Evolutionary conservation across 2,329 filamentous ascomycete species (phyloP), one percentile per base, ranked within the genome.

Genomic region (Phialemonium atrogriseum): DNA sequence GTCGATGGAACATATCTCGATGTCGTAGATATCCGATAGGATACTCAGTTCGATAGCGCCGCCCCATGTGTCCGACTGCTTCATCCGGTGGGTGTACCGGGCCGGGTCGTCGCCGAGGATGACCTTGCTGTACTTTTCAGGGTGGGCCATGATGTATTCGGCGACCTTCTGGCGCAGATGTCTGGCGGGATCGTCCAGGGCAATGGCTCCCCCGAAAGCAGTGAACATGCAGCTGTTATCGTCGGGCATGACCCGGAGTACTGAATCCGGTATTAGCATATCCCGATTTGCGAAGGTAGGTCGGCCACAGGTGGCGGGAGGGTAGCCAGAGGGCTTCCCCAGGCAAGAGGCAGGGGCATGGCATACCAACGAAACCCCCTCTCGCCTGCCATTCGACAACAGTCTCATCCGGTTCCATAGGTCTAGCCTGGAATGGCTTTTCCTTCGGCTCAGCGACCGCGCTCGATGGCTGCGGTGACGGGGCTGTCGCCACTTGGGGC

Each of bases 211-310:
- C 11, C 84, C 84, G 27, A 96, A 78, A 0, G 89, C 88, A 17
- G 87, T 83, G 58, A 95, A 96, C 48, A 96, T 77, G 59, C 89
- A 96, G 36, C 80, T 86, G 57, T 95, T 95, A 56, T 96, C 89
- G 50, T 95, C 89, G 5, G 88, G 86, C 89, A 96, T 95, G 30
- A 96, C 84, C 10, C 89, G 80, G 12, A 95, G 71, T 7, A 93
- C 82, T 76, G 25, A 12, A 73, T 55, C 2, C 66, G 71, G 6
- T 19, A 27, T 60, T 50, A 34, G 47, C 37, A 13, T 56, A 55
- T 8, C 16, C 5, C 5, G 14, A 12, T 16, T 12, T 5, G 4
- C 5, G 10, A n/a, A 14, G 12, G 7, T 8, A 16, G 9, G 8
- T 4, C 18, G 54, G 39, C 35, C 63, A 51, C 54, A 12, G n/a